Evolutionary conservation across 345 rosid genomes (phyloP), one percentile per base, ranked within the genome.

Genomic region (Hevea brasiliensis): DNA sequence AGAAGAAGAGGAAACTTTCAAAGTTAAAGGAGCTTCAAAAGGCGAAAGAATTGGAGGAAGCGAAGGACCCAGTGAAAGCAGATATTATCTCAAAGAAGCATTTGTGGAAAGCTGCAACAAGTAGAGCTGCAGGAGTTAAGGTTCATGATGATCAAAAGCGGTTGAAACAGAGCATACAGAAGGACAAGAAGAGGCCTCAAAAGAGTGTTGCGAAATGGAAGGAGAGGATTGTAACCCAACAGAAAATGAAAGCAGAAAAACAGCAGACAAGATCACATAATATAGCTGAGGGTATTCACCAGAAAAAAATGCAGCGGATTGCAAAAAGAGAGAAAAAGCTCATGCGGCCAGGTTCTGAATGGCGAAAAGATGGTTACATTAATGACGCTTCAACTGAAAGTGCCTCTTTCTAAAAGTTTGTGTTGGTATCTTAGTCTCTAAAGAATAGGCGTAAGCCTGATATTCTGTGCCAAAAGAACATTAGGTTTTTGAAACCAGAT

Each of bases 301-400:
- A 90, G 74, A 94, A 92, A 77, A 94, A 92, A 88, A 40, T 23
- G 86, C 78, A 92, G 21, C 77, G 84, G 70, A 90, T 92, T 27
- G 96, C 89, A 0, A 94, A 90, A 78, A 85, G 99, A 67, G 97
- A 95, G 90, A 94, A 90, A 72, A 90, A 92, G 85, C 91, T 92
- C 61, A 35, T 88, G 74, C 82, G 96, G 61, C 95, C 98, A 9
- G 97, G 98, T 18, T 90, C 90, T 75, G 97, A 89, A 89, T 97
- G 97, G 60, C 92, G 92, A 27, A 78, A 77, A 68, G 80, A 77
- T 41, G 82, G 84, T 23, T 82, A 58, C 58, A 70, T 84, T 53
- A 82, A 82, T 54, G 68, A 51, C 45, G 26, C 44, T 56, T 62
- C 74, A 2, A 73, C 70, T 32, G 75, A 21, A 40, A 48, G 57